Conservation (phyloP, 1,139 yeast species). For the Hyphopichia fennica region DNA sequence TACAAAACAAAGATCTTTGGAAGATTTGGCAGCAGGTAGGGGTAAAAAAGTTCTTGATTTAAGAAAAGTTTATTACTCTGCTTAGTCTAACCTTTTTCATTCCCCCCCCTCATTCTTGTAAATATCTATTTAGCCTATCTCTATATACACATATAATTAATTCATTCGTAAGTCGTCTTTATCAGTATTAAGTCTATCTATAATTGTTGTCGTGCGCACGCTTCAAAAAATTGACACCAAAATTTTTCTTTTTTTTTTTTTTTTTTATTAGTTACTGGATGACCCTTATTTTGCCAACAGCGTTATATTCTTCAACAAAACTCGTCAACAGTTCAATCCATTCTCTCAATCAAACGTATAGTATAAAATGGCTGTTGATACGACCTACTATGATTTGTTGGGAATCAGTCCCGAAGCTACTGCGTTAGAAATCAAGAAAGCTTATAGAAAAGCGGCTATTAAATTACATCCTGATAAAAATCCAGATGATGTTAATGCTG, state of each 20-base stretch:
- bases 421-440: slow-evolving; percentile 83
- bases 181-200: too few species aligned
- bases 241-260: too few species aligned
- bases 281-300: too few species aligned
- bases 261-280: too few species aligned
- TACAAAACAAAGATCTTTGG: slow-evolving; percentile 74
- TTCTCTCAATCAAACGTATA: not conserved
- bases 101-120: slow-evolving; percentile 9
- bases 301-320: too few species aligned
- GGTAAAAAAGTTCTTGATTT: slow-evolving; percentile 95
- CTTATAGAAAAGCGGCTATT: slow-evolving; percentile 88
- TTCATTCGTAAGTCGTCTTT: not conserved
- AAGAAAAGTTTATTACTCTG: slow-evolving; percentile 82
- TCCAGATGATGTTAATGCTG: slow-evolving; percentile 83
- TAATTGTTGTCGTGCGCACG: too few species aligned
- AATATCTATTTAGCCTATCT: too few species aligned
- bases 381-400: slow-evolving; percentile 80
- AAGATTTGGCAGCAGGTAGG: slow-evolving; percentile 86
- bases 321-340: not conserved
- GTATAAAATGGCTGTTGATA: slow-evolving; percentile 88
- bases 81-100: slow-evolving; percentile 13
- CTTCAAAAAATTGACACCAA: too few species aligned
- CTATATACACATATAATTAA: too few species aligned
- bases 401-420: slow-evolving; percentile 72
- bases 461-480: slow-evolving; percentile 94